Evolutionary conservation across 2,329 filamentous ascomycete genomes (phyloP), one percentile per base, ranked within the genome.

Genomic region (Fusarium papillatum): DNA sequence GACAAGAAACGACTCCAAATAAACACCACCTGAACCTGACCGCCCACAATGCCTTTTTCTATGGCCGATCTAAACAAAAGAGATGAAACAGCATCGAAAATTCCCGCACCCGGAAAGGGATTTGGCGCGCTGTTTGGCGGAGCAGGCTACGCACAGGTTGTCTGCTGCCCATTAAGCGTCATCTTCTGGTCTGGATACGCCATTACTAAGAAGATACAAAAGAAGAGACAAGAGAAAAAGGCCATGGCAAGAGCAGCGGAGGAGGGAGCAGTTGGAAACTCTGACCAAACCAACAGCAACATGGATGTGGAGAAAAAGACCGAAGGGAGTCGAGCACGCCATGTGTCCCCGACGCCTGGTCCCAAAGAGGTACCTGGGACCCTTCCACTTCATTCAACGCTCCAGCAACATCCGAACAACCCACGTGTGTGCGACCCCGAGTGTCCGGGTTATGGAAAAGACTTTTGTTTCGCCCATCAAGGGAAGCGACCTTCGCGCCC

Each of bases 41-140:
- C 22, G 6, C 13, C 19, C 50, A 39, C 11, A 4, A 71, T 71
- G 66, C 69, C 66, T 31, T 60, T 71, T 13, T 64, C 69, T 7
- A 64, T 69, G 7, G 31, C 19, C 9, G 69, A 71, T 9, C 26
- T 71, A 2, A 71, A 48, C 50, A 13, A 5, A 7, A 71, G 22
- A 13, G 69, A 71, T 17, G 17, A 60, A 19, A 69, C 48, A 17
- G 66, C 66, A 16, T 34, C 62, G 7, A 71, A 70, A 14, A 41
- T 70, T 14, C 69, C 65, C 1, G 31, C 66, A 2, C 34, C 26
- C 2, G n/a, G 13, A 2, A 43, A 69, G 4, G 68, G 57, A 17
- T 41, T 70, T 13, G 64, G 65, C 24, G 68, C 64, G 1, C 66
- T 67, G 24, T 31, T 34, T 8, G 53, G 53, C 19, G 53, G 53